phyloP scores from a whole-genome alignment of 1,284 basidiomycete genomes.

The Coriolopsis trogii region DNA sequence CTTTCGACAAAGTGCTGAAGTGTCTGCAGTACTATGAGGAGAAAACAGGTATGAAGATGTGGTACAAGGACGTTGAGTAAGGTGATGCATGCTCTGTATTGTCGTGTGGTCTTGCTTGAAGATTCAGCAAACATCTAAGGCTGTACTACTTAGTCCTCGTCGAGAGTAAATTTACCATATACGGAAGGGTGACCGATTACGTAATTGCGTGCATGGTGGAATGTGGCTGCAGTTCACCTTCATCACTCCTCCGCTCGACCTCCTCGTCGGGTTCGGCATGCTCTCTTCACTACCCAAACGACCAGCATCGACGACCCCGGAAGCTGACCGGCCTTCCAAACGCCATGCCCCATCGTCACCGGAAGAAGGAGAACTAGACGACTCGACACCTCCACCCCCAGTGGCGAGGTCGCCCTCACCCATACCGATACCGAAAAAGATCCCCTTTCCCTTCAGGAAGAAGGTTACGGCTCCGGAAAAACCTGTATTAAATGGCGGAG shows the following conservation, averaged over 20 bases:
- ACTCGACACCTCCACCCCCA: conserved; percentile 35
- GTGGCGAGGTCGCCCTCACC: conserved; percentile 28
- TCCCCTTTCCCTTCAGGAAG: conserved; percentile 77
- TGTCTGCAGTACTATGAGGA: conserved; percentile 27
- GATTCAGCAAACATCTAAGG: too few species aligned
- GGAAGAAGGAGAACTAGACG: conserved; percentile 79
- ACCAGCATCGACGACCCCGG: conserved; percentile 52
- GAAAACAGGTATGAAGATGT: conserved; percentile 30
- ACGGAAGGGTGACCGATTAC: background rate
- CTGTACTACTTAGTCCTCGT: too few species aligned
- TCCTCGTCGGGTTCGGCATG: conserved; percentile 19
- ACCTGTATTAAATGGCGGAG: conserved; percentile 15
- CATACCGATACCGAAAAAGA: conserved; percentile 30
- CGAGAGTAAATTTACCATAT: too few species aligned
- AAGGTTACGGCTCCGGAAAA: conserved; percentile 37
- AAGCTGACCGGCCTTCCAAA: conserved; percentile 52
- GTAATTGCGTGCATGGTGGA: conserved; percentile 4
- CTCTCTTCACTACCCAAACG: conserved; percentile 49
- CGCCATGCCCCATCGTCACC: conserved; percentile 62
- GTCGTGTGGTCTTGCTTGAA: too few species aligned
- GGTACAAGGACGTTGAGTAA: conserved; percentile 32
- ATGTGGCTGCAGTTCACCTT: conserved; percentile 4
- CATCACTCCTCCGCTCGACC: background rate
- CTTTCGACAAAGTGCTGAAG: conserved; percentile 18
- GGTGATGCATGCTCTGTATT: too few species aligned